Conservation (phyloP, 192 early-diverging fungal species). For the Coemansia sp. region DNA sequence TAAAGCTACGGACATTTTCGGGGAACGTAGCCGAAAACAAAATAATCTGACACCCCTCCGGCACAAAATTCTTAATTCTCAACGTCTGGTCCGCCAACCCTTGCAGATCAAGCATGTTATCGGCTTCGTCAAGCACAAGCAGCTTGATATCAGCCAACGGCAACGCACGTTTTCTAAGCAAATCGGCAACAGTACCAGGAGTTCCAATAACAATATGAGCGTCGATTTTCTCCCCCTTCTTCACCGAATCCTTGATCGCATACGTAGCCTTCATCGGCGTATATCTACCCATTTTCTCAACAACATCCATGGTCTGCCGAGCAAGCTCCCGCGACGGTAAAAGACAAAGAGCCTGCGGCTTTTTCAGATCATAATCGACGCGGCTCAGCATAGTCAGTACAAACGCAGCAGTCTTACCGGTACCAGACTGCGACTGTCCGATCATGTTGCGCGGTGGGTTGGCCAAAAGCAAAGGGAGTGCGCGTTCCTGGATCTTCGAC, state of each 20-base stretch:
- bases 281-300: slow-evolving; percentile 88
- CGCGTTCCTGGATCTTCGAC: slow-evolving; percentile 94
- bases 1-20: slow-evolving; percentile 71
- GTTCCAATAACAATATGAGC: slow-evolving; percentile 92
- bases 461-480: slow-evolving; percentile 82
- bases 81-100: slow-evolving; percentile 85
- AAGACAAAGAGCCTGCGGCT: slow-evolving; percentile 84
- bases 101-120: slow-evolving; percentile 92
- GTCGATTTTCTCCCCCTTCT: slow-evolving; percentile 61
- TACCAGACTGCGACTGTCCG: slow-evolving; percentile 97
- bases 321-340: slow-evolving; percentile 93
- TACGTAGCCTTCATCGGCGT: slow-evolving; percentile 72
- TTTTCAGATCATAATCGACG: slow-evolving; percentile 65
- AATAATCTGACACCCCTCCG: slow-evolving; percentile 75
- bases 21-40: slow-evolving; percentile 97
- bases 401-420: slow-evolving; percentile 98
- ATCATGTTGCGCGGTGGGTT: slow-evolving; percentile 95
- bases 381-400: slow-evolving; percentile 88
- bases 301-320: slow-evolving; percentile 90
- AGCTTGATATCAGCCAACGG: slow-evolving; percentile 65
- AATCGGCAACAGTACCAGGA: slow-evolving; percentile 84
- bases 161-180: slow-evolving; percentile 67
- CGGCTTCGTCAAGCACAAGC: slow-evolving; percentile 97
- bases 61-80: slow-evolving; percentile 75
- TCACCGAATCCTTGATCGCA: slow-evolving; percentile 74